Evolutionary conservation across 306 rosid genomes (phyloP).

Genomic region (Glycine latifolia): DNA sequence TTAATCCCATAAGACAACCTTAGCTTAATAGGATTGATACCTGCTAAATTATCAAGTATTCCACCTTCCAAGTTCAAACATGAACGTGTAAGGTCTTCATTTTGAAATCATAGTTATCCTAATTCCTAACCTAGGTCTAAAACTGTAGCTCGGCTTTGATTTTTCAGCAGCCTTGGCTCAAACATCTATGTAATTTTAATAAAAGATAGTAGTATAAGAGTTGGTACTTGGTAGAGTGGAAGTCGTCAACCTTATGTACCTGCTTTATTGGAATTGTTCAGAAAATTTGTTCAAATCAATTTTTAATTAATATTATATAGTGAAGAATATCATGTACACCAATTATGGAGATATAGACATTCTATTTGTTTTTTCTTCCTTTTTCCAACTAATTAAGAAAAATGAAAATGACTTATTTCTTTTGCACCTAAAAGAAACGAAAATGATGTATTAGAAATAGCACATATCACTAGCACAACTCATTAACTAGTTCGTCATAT

Average conservation of each 20-base stretch:
- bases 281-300: not conserved
- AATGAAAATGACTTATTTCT: not conserved
- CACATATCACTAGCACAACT: not conserved
- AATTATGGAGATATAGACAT: not conserved
- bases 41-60: not conserved
- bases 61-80: constrained; percentile 5
- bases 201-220: not conserved
- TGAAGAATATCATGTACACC: not conserved
- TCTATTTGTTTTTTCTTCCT: not conserved
- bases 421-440: not conserved
- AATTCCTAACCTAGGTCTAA: not conserved
- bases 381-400: not conserved
- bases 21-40: constrained; percentile 5
- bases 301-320: not conserved
- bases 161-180: not conserved
- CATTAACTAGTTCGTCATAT: not conserved
- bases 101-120: constrained; percentile 2
- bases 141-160: not conserved
- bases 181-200: not conserved
- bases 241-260: not conserved
- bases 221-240: constrained; percentile 26
- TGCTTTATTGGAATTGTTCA: not conserved
- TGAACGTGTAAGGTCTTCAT: not conserved
- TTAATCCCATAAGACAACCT: not conserved
- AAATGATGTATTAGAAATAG: not conserved